phyloP scores from a whole-genome alignment of 495 filamentous ascomycete species.

The Bacidia gigantensis region DNA sequence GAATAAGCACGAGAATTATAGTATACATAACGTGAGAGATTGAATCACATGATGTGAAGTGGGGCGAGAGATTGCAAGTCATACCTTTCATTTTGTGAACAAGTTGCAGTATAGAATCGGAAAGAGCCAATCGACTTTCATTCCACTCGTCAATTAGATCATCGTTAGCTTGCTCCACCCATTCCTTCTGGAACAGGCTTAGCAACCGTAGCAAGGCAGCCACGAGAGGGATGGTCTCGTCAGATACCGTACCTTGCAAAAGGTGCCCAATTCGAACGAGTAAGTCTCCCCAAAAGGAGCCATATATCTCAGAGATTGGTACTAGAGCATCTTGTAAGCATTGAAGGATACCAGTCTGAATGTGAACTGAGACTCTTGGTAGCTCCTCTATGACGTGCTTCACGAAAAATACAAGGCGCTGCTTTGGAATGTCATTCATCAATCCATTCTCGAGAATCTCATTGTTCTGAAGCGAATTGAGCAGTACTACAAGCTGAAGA shows the following conservation, averaged over 20 bases:
- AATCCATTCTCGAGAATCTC: conserved; percentile 28
- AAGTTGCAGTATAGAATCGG: conserved; percentile 45
- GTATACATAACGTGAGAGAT: too few species aligned
- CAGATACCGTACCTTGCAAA: conserved; percentile 35
- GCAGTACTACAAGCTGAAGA: conserved; percentile 28
- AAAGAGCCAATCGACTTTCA: conserved; percentile 33
- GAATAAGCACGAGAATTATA: conserved; percentile 5
- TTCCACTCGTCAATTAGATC: conserved; percentile 66
- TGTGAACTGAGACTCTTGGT: conserved; percentile 14
- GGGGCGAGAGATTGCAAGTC: background rate
- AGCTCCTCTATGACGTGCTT: conserved; percentile 64
- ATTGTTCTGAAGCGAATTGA: conserved; percentile 43
- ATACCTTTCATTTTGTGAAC: conserved; percentile 29
- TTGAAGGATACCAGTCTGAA: conserved; percentile 44
- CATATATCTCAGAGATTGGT: conserved; percentile 62
- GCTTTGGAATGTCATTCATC: conserved; percentile 50
- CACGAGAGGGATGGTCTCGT: conserved; percentile 44
- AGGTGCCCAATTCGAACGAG: conserved; percentile 42
- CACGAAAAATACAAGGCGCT: conserved; percentile 68
- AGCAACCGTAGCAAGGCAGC: conserved; percentile 62
- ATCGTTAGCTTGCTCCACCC: conserved; percentile 56
- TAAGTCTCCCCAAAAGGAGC: conserved; percentile 64
- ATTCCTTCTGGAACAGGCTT: conserved; percentile 38
- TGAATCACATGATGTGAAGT: background rate
- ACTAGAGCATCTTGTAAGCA: conserved; percentile 53